Evolutionary conservation across 805 yeast genomes (phyloP).

Genomic region (Ogataea siamensis): DNA sequence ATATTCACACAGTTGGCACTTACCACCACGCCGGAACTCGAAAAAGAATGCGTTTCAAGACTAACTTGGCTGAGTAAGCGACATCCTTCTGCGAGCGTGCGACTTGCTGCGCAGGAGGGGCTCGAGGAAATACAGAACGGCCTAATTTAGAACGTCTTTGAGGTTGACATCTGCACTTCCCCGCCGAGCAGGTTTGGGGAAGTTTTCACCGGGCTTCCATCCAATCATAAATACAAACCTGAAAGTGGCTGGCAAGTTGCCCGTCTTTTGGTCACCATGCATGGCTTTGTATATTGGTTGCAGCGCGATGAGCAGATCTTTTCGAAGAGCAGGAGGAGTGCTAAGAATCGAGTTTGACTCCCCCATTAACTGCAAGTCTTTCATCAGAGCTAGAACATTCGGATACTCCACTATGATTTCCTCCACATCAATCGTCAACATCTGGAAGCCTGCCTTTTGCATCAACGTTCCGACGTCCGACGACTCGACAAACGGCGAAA

Average conservation of each 20-base stretch:
- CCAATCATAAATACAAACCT: constrained; percentile 82
- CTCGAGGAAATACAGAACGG: constrained; percentile 16
- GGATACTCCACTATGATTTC: constrained; percentile 81
- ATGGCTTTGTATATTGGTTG: constrained; percentile 68
- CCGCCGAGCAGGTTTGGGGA: constrained; percentile 70
- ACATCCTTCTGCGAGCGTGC: constrained; percentile 25
- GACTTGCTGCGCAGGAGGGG: constrained; percentile 21
- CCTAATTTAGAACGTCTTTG: constrained; percentile 52
- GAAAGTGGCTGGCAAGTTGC: constrained; percentile 74
- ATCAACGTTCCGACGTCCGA: constrained; percentile 72
- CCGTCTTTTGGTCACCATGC: constrained; percentile 59
- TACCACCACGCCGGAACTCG: constrained; percentile 1
- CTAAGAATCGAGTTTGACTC: constrained; percentile 62
- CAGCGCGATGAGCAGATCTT: constrained; percentile 71
- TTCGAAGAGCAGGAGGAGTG: constrained; percentile 42
- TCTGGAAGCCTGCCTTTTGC: constrained; percentile 73
- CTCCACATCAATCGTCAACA: constrained; percentile 81
- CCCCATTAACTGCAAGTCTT: constrained; percentile 79
- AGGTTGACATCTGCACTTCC: constrained; percentile 70
- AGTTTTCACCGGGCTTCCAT: constrained; percentile 72
- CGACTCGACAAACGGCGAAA: constrained; percentile 77
- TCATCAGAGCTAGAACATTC: constrained; percentile 60
- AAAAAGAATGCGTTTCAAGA: constrained; percentile 22
- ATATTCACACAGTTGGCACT: constrained; percentile 37
- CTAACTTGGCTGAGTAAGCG: constrained; percentile 24